Base-by-base conservation (phyloP, 2,329 filamentous ascomycete genomes). In the Thyridium curvatum region DNA sequence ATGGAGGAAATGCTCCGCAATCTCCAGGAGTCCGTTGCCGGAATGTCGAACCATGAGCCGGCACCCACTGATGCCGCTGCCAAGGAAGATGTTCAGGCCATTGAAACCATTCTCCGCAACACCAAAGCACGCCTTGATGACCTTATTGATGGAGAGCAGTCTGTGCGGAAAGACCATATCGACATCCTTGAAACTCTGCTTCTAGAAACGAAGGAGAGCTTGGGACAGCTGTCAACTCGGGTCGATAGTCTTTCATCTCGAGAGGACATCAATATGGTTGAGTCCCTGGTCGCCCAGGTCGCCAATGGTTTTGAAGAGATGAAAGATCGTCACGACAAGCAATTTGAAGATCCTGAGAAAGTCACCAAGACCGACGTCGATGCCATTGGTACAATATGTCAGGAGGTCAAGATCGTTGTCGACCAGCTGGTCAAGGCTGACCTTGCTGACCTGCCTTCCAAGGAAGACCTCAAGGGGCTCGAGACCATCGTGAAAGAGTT, bases 71-170 rank as follows among this genome's bases (percentile, higher is more conserved):
- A 80, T 30, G 58, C 71, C 3, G 81, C 84, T 6, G 79, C 72
- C 26, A 86, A 86, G 55, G 88, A 95, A 48, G 90, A 97, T 50
- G 86, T 90, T 0, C 80, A 91, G 44, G 88, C 88, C 10, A 90
- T 97, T 42, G 91, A 96, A 60, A 94, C 85, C 0, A 80, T 97
- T 35, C 72, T 97, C 12, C 80, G 84, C 32, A 95, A 94, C 56
- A 90, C 89, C 26, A 96, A 96, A 58, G 80, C 83, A 5, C 86
- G 86, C 34, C 68, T 97, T 9, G 91, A 96, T 42, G 89, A 94
- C 42, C 59, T 79, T 15, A 76, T 94, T 36, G 77, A 90, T 37
- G 74, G 79, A 4, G 84, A 89, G 28, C 79, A 85, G 41, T 68
- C 79, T 3, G 79, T 89, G 9, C 71, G 72, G 40, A 82, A 80